Evolutionary conservation across 305 asterid species (phyloP), one percentile per base, ranked within the genome.

Genomic region (Andrographis paniculata): DNA sequence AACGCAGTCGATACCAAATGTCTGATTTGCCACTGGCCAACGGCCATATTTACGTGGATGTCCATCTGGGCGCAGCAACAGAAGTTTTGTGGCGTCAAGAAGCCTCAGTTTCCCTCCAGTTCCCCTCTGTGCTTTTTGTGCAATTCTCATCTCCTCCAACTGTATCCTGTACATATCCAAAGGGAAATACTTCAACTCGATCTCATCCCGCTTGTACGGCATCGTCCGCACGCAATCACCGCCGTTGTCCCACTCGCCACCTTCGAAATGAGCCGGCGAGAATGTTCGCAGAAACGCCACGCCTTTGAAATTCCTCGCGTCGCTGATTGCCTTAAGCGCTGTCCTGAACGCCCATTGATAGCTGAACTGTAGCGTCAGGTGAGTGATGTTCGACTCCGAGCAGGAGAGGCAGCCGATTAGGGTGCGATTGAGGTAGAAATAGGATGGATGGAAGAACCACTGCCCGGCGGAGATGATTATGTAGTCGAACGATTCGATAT

Each of bases 211-310:
- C 63, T 10, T 27, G 47, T 64, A 80, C 12, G 96, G 96, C 49
- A 56, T 2, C 24, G 74, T 83, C 64, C 96, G 64, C 6, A 9
- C 58, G 38, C 96, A 87, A 36, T 87, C 79, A n/a, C 96, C 96
- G 33, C 94, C 94, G 41, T 62, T 67, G 41, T 83, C 85, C 96
- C 96, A 84, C 49, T 57, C 64, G 20, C 70, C 96, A 3, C 91
- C 87, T 67, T 87, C 93, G 49, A 84, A 87, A 43, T 87, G 95
- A 23, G 95, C 83, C 20, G 96, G 93, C 24, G 87, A 93, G 55
- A 67, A 80, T 0, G 93, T 76, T 42, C 95, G 39, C 17, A 87
- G 50, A 45, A 68, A 87, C 0, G 72, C 49, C 9, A 73, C 70
- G 10, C 97, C 95, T 23, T 52, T 42, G 42, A 31, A 31, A 11